phyloP scores from a whole-genome alignment of 345 rosid species.

The Hypericum perforatum region DNA sequence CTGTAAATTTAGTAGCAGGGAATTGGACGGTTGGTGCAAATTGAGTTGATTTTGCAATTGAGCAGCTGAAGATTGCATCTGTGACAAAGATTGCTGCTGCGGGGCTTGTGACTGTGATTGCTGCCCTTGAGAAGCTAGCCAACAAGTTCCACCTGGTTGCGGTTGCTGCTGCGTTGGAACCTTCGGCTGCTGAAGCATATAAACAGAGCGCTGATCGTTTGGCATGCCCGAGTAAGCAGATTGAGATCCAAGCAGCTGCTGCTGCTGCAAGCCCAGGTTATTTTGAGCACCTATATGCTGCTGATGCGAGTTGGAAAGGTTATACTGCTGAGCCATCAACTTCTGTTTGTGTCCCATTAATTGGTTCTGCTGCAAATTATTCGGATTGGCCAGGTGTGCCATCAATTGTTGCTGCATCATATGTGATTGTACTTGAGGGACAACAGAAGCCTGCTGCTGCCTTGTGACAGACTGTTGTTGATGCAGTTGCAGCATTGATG shows the following conservation, averaged over 20 bases:
- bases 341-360: slow-evolving; percentile 39
- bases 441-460: background rate
- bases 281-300: slow-evolving; percentile 66
- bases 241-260: slow-evolving; percentile 71
- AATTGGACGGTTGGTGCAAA: slow-evolving; percentile 61
- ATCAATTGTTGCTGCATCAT: slow-evolving; percentile 31
- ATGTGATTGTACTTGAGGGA: background rate
- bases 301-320: slow-evolving; percentile 38
- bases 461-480: background rate
- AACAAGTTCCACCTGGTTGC: slow-evolving; percentile 46
- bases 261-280: slow-evolving; percentile 49
- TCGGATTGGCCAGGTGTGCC: slow-evolving; percentile 49
- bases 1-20: slow-evolving; percentile 58
- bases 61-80: slow-evolving; percentile 58
- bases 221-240: slow-evolving; percentile 66
- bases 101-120: slow-evolving; percentile 53
- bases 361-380: slow-evolving; percentile 59
- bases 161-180: slow-evolving; percentile 49
- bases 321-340: slow-evolving; percentile 39
- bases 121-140: slow-evolving; percentile 66
- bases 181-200: slow-evolving; percentile 65
- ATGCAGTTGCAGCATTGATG: slow-evolving; percentile 71
- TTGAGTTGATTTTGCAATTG: slow-evolving; percentile 68
- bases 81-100: slow-evolving; percentile 72
- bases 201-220: slow-evolving; percentile 58